Base-by-base conservation (phyloP, 164 flowering plant species). In the Houttuynia cordata region DNA sequence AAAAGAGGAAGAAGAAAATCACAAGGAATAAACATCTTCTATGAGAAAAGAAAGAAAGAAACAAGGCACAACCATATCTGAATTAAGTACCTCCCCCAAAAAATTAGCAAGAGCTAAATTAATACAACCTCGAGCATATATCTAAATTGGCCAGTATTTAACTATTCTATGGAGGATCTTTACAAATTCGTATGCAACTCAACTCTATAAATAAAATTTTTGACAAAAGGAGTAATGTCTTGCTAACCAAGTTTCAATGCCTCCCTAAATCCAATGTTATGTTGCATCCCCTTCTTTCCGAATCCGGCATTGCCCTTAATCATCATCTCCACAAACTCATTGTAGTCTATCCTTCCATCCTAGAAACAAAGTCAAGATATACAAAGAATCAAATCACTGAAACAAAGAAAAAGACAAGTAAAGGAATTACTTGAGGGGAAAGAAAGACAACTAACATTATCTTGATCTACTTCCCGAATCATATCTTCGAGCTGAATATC, bases 241-340 rank as follows among this genome's bases (percentile, higher is more conserved):
- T 65, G 34, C 77, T 71, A 79, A 66, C 75, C 81, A 74, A 79
- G 77, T 62, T 70, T 77, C 15, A 77, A 62, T 58, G 82, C 82
- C 63, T 82, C 85, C 71, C 85, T 80, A 67, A 80, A 78, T 57
- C 79, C 86, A 59, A 74, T 60, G 60, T 68, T 67, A 17, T 30
- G 71, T 56, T 73, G 74, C 12, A 47, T 39, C 24, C 68, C 78
- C 64, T 72, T 83, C 75, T 64, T 78, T 49, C 70, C 81, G 56
- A 85, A 75, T 60, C 79, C 85, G 10, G 69, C 67, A 64, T 74
- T 81, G 41, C 86, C 92, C 37, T 80, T 77, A 57, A 83, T 85
- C 97, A 90, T 90, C 97, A 87, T 87, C 10, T 82, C 83, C 63
- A 84, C 95, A 68, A 90, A 90, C 70, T 90, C 97, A 24, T 81